Evolutionary conservation across 2,329 filamentous ascomycete species (phyloP).

Genomic region (Chaetothyriales sp.): DNA sequence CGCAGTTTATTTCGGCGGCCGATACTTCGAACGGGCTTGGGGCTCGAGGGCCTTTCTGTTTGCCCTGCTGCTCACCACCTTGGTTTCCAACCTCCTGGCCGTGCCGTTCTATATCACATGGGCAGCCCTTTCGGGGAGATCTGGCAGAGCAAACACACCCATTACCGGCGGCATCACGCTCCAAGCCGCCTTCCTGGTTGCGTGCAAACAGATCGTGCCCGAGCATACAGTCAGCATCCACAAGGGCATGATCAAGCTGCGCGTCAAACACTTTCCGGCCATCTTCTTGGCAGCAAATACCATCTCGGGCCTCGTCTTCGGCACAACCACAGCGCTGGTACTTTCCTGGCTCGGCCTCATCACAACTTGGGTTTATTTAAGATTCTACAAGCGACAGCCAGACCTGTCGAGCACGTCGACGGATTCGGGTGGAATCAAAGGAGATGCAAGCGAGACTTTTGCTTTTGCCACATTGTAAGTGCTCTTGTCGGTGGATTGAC

Average conservation of each 20-base stretch:
- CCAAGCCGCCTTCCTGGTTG: conserved; percentile 85
- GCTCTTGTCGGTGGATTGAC: neutral
- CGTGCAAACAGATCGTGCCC: conserved; percentile 93
- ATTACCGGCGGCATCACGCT: conserved; percentile 80
- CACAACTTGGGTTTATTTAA: conserved; percentile 84
- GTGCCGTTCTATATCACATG: conserved; percentile 61
- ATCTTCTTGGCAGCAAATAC: conserved; percentile 59
- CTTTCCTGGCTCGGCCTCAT: conserved; percentile 70
- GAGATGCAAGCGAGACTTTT: conserved; percentile 92
- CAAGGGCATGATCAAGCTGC: conserved; percentile 72
- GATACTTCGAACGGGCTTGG: conserved; percentile 93
- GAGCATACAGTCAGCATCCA: conserved; percentile 94
- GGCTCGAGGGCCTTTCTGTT: conserved; percentile 82
- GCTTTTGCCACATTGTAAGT: conserved; percentile 67
- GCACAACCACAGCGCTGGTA: conserved; percentile 63
- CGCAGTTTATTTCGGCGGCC: conserved; percentile 78
- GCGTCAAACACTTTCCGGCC: conserved; percentile 67
- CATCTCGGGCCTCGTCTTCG: conserved; percentile 47
- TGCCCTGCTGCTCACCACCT: conserved; percentile 60
- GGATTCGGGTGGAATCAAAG: conserved; percentile 47
- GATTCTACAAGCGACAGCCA: conserved; percentile 68
- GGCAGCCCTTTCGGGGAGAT: conserved; percentile 45
- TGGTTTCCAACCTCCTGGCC: conserved; percentile 66
- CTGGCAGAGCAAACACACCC: conserved; percentile 43
- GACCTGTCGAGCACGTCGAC: conserved; percentile 40